phyloP scores from a whole-genome alignment of 2,329 filamentous ascomycete species.

The Pyricularia pennisetigena region DNA sequence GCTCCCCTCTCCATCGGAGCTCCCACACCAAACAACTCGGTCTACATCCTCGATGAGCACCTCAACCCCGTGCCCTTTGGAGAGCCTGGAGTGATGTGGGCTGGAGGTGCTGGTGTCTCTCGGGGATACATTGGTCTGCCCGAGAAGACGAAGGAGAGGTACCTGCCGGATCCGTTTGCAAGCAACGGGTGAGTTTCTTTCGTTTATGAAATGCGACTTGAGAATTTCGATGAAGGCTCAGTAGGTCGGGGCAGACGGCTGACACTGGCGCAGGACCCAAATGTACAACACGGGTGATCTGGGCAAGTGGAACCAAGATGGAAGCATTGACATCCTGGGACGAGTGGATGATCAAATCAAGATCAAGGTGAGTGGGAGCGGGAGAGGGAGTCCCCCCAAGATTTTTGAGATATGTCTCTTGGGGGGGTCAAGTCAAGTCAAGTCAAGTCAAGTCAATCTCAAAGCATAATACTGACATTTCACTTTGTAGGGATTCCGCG shows the following conservation, averaged over 20 bases:
- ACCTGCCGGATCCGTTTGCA: slow-evolving; percentile 38
- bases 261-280: slow-evolving; percentile 20
- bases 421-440: too few relatives aligned
- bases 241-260: not conserved
- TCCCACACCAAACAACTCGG: slow-evolving; percentile 43
- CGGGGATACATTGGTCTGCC: slow-evolving; percentile 45
- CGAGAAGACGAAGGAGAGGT: slow-evolving; percentile 37
- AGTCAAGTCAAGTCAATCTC: too few relatives aligned
- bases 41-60: slow-evolving; percentile 42
- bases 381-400: too few relatives aligned
- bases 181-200: slow-evolving; percentile 34
- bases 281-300: slow-evolving; percentile 56
- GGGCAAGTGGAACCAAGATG: slow-evolving; percentile 41
- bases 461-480: not conserved
- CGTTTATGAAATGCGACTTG: too few relatives aligned
- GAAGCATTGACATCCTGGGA: slow-evolving; percentile 43
- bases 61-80: slow-evolving; percentile 34
- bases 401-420: not conserved
- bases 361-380: slow-evolving; percentile 38
- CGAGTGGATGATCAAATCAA: slow-evolving; percentile 54
- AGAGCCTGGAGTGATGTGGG: slow-evolving; percentile 43
- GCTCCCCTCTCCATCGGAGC: slow-evolving; percentile 39
- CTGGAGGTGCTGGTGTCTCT: slow-evolving; percentile 43
- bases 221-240: not conserved
- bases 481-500: slow-evolving; percentile 35